phyloP scores from a whole-genome alignment of 495 filamentous ascomycete genomes.

The Xylaria grammica region DNA sequence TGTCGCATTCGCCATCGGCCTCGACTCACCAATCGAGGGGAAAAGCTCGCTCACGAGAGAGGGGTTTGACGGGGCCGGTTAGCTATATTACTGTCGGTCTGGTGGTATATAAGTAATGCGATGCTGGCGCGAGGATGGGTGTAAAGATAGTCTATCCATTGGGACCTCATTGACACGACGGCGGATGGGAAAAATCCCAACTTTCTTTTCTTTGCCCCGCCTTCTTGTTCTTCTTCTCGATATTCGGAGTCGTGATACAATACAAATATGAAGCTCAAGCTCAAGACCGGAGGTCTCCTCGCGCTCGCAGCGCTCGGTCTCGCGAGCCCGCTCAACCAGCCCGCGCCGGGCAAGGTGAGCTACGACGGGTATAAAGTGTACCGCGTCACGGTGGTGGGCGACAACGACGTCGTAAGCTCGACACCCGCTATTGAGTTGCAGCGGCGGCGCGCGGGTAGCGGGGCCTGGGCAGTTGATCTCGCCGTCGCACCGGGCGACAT shows the following conservation, averaged over 20 bases:
- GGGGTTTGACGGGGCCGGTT: background rate
- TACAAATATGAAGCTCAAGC: background rate
- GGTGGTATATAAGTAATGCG: background rate
- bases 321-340: background rate
- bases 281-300: constrained; percentile 12
- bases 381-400: constrained; percentile 29
- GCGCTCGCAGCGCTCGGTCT: background rate
- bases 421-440: constrained; percentile 31
- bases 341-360: constrained; percentile 26
- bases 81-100: background rate
- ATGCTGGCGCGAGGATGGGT: background rate
- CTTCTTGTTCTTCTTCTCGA: background rate
- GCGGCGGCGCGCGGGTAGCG: constrained; percentile 14
- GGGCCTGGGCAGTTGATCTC: constrained; percentile 38
- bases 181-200: background rate
- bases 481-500: constrained; percentile 47
- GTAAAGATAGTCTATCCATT: too few relatives aligned
- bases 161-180: too few relatives aligned
- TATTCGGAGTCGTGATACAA: background rate
- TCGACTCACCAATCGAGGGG: background rate
- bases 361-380: constrained; percentile 50
- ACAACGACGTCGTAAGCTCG: too few relatives aligned
- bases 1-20: constrained; percentile 15
- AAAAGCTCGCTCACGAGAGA: background rate
- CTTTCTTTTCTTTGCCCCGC: too few relatives aligned